Evolutionary conservation across 2,329 filamentous ascomycete genomes (phyloP).

Genomic region (Dactylellina parvicollis): DNA sequence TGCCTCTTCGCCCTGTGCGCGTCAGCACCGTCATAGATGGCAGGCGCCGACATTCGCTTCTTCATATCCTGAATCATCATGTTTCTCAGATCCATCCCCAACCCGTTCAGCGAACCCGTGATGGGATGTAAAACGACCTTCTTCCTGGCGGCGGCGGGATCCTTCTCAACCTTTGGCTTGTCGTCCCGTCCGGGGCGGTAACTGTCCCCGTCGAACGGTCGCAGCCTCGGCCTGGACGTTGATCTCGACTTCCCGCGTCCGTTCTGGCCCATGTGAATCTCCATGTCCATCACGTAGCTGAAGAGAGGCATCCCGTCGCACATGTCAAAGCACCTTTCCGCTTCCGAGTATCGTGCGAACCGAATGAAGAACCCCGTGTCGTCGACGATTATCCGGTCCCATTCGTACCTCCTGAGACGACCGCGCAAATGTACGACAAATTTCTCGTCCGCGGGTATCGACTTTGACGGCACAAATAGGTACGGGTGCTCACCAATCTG

Average conservation of each 20-base stretch:
- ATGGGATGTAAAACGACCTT: conserved; percentile 91
- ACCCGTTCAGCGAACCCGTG: conserved; percentile 78
- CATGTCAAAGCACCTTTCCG: conserved; percentile 79
- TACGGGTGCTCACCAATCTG: conserved; percentile 80
- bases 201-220: conserved; percentile 68
- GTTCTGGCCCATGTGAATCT: conserved; percentile 73
- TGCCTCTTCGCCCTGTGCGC: conserved; percentile 82
- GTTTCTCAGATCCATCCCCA: conserved; percentile 82
- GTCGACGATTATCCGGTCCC: conserved; percentile 84
- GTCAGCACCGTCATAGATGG: conserved; percentile 82
- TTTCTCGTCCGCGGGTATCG: conserved; percentile 84
- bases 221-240: conserved; percentile 62
- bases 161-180: conserved; percentile 74
- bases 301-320: conserved; percentile 87
- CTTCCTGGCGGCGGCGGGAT: conserved; percentile 74
- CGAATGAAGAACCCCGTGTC: conserved; percentile 87
- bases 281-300: conserved; percentile 92
- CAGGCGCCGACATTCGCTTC: conserved; percentile 82
- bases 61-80: conserved; percentile 90
- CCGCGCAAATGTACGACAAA: conserved; percentile 92
- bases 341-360: conserved; percentile 85
- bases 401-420: conserved; percentile 81
- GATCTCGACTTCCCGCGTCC: conserved; percentile 59
- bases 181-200: conserved; percentile 76
- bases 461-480: conserved; percentile 85